Base-by-base conservation (phyloP, 1,139 yeast species). In the Pichia sp. region DNA sequence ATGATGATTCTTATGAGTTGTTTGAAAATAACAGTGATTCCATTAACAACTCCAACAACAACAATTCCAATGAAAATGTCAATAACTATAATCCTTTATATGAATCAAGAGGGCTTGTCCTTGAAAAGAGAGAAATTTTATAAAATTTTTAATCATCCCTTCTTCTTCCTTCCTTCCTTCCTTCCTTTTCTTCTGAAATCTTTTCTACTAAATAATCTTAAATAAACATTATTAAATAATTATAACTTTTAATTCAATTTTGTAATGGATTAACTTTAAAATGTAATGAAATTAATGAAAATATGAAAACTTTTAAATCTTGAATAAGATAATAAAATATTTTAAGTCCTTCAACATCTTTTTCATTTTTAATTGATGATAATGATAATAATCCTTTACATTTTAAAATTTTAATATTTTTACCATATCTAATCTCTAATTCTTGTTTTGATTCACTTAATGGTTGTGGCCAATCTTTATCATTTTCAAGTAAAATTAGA, bases 241-340 rank as follows among this genome's bases (percentile, higher is more conserved):
- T 26, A 26, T 24, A 9, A 6, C 3, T 25, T 6, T 11, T 23
- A 30, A 29, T n/a, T 30, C 24, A 36, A 11, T 6, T 12, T 7
- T 40, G 45, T 23, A 52, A 42, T 6, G 57, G 55, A 33, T 48
- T 53, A n/a, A 68, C 64, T 55, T 71, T 71, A 57, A 69, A 72
- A 52, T 72, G 73, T 37, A 71, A 55, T 0, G 69, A 63, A 23
- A 70, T 69, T 26, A 72, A 52, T 2, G 75, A 69, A 47, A 70
- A 70, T 2, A 71, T 57, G 23, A 71, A 48, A 3, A 74, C 73
- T 49, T 70, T 71, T 34, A 72, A 50, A 51, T 72, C 74, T 44
- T 69, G 73, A 1, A 68, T 63, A 31, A 70, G 58, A 47, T 67
- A 72, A 49, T 71, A 71, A 47, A 70, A 71, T 9, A 66, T 72